Evolutionary conservation across 148 eudicot species (phyloP).

Genomic region (Camellia sinensis): DNA sequence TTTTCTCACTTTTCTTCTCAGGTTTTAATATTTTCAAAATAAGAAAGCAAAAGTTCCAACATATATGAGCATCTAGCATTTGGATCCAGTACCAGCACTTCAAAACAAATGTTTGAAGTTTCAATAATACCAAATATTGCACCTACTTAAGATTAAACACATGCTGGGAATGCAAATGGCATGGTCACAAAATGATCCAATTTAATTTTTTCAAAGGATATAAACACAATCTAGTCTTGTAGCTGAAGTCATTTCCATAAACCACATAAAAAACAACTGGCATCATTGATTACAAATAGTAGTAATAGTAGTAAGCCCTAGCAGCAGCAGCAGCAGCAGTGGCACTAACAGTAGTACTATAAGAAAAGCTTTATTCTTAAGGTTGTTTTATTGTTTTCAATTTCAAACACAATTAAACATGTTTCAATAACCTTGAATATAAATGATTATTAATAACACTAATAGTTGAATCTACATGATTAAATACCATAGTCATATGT

Average conservation of each 20-base stretch:
- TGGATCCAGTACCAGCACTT: no score
- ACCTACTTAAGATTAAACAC: not conserved
- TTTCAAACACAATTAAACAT: slow-evolving; percentile 7
- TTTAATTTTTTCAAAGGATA: not conserved
- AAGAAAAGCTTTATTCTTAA: not conserved
- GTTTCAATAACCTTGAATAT: not conserved
- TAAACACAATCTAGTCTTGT: not conserved
- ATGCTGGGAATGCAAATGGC: not conserved
- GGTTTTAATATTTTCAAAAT: not conserved
- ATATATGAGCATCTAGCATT: not conserved
- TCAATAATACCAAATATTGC: not conserved
- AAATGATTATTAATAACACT: not conserved
- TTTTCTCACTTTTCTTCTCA: not conserved
- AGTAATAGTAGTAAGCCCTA: not conserved
- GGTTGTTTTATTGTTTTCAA: not conserved
- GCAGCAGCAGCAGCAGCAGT: not conserved
- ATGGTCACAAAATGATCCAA: not conserved
- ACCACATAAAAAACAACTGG: not conserved
- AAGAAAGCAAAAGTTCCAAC: not conserved
- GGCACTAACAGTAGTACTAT: not conserved
- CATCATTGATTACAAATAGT: not conserved
- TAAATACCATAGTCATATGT: not conserved
- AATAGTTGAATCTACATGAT: not conserved
- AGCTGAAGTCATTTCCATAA: not conserved
- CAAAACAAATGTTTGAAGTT: no score